These are phyloP conservation scores for Aechmea fasciata DNA, from an alignment of 176 grass and related monocot genomes.

Conservation along the genomic window DNA sequence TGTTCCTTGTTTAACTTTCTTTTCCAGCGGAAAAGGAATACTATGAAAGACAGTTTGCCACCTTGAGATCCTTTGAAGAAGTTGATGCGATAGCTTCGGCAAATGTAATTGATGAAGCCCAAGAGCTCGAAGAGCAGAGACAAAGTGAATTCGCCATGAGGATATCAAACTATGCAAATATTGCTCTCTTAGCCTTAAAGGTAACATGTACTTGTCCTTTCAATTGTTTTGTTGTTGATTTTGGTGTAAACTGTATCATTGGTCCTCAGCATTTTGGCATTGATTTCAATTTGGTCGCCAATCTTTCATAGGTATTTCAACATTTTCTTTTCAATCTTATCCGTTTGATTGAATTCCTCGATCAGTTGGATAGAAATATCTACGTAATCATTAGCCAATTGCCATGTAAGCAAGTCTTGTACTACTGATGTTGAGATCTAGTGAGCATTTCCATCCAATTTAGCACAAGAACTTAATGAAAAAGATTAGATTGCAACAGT, in stretches of 20 bases:
- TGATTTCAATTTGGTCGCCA: no score
- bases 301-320: no score
- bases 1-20: background rate
- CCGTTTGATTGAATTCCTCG: no score
- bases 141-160: constrained; percentile 19
- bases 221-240: background rate
- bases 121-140: background rate
- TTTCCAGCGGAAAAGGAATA: constrained; percentile 12
- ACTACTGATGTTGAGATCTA: no score
- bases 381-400: no score
- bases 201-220: background rate
- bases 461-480: no score
- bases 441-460: no score
- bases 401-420: no score
- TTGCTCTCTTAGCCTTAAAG: constrained; percentile 23
- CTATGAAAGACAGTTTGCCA: constrained; percentile 26
- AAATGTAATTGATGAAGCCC: background rate
- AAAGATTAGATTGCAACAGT: no score
- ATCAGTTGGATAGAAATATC: no score
- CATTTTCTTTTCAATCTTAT: no score
- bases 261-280: no score
- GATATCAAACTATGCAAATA: constrained; percentile 23
- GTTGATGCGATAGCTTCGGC: background rate
- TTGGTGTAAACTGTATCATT: background rate
- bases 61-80: constrained; percentile 22